A percentile compares a stretch with the other conserved stretches of the same genome.
These are phyloP conservation scores for Carex kokanica DNA, from an alignment of 176 grass and related monocot species.

Conservation along the genomic window DNA sequence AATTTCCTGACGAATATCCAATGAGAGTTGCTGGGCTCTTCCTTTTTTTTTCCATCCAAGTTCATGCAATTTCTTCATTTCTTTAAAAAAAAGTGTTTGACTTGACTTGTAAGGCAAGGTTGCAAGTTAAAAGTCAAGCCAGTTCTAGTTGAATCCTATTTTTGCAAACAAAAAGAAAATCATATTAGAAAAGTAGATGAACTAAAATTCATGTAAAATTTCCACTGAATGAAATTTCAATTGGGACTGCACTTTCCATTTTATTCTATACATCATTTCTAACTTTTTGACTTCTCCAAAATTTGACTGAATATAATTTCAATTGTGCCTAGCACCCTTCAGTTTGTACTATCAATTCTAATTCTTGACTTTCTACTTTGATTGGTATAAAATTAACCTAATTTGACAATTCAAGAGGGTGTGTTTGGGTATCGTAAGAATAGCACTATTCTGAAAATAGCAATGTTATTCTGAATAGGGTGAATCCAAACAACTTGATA, in stretches of 20 bases:
- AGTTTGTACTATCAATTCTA: background rate
- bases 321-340: background rate
- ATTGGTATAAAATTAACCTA: background rate
- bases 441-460: no score
- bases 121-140: no score
- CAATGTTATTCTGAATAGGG: no score
- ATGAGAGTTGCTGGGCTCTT: no score
- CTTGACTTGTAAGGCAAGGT: no score
- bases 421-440: no score
- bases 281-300: background rate
- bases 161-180: background rate
- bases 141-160: background rate
- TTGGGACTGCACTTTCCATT: background rate
- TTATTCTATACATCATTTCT: background rate
- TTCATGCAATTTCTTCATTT: no score
- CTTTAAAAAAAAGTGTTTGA: no score
- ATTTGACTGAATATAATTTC: background rate
- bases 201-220: background rate
- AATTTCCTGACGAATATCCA: no score
- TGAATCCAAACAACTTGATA: no score
- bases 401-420: background rate
- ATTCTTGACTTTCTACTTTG: background rate
- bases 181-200: background rate
- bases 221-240: background rate
- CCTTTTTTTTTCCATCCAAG: no score